Evolutionary conservation across 2,329 filamentous ascomycete genomes (phyloP), one percentile per base, ranked within the genome.

Genomic region (Alternaria longipes): DNA sequence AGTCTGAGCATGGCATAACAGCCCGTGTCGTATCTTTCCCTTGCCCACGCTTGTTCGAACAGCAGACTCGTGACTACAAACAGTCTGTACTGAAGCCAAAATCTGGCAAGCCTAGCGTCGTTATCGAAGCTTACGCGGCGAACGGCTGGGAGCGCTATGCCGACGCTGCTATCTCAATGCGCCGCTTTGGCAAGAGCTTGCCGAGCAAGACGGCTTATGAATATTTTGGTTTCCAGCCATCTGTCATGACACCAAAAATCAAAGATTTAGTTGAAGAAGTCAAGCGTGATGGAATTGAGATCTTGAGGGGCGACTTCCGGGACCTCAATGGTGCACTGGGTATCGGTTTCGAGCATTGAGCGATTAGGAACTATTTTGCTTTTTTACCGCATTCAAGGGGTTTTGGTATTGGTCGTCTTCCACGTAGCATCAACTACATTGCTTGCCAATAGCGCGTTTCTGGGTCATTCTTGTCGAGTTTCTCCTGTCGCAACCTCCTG

Each of bases 91-190:
- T 88, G 41, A 76, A 76, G 42, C 76, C 79, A 24, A 77, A 80
- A 65, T 66, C 61, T 3, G 64, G 66, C 24, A 78, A 81, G 2
- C 84, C 85, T 0, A 75, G 80, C 0, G 84, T 90, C 16, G 84
- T 88, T 5, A 85, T 89, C 47, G 87, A 90, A 74, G 84, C 86
- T 0, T 89, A 87, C 68, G 81, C 84, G 1, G 79, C 82, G 2
- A 84, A 85, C 60, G 85, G 85, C 1, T 89, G 86, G 86, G 86
- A 88, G 75, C 74, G 86, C 20, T 89, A 88, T 67, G 86, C 85
- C 0, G 83, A 87, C 71, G 86, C 86, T 2, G 84, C 83, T 1
- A 80, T 81, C 61, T 84, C 80, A 46, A 84, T 88, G 81, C 79
- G 80, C 41, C 77, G 79, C 0, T 89, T 88, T 64, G 86, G 85